Base-by-base conservation (phyloP, 1,284 basidiomycete genomes). In the Lentinula novae-zelandiae region DNA sequence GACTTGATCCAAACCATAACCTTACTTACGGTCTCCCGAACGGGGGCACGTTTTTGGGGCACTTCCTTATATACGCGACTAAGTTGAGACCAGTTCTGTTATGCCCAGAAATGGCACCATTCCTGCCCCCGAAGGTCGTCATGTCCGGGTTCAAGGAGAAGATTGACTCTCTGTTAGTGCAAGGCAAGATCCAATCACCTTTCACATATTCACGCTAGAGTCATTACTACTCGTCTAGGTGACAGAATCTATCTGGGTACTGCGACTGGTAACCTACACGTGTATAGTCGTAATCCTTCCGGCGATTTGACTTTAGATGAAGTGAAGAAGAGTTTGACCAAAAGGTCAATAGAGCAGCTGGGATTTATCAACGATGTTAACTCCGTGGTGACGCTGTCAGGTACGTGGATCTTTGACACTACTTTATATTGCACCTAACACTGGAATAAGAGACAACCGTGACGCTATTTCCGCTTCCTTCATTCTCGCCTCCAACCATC, bases 361-460 rank as follows among this genome's bases (percentile, higher is more conserved):
- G 92, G 87, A 2, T 89, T 90, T 57, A 82, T 98, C 65, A 88
- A 89, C 64, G 92, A 93, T 66, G 82, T 92, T 13, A 89, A 92
- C 66, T 89, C 90, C 9, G 77, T 98, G 33, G 87, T 92, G 3
- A 81, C 92, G 7, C 81, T 97, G 1, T 90, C 92, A 17, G 94
- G 95, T 93, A 65, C 61, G 82, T 74, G 27, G 52, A 8, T 46
- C 20, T n/a, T 52, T 38, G 6, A 50, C 17, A 36, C n/a, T 6
- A 46, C 1, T 12, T 33, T 31, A 13, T 44, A 15, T 10, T 58
- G 22, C 52, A 44, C 33, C 53, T 31, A 31, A 61, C 9, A 17
- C 7, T 33, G 38, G 15, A 10, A 33, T 27, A 48, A 93, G 92
- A 86, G 71, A 81, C 75, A 57, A 78, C 73, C 63, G 85, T 83